phyloP scores from a whole-genome alignment of 495 filamentous ascomycete species.

The Lichina pygmaea region DNA sequence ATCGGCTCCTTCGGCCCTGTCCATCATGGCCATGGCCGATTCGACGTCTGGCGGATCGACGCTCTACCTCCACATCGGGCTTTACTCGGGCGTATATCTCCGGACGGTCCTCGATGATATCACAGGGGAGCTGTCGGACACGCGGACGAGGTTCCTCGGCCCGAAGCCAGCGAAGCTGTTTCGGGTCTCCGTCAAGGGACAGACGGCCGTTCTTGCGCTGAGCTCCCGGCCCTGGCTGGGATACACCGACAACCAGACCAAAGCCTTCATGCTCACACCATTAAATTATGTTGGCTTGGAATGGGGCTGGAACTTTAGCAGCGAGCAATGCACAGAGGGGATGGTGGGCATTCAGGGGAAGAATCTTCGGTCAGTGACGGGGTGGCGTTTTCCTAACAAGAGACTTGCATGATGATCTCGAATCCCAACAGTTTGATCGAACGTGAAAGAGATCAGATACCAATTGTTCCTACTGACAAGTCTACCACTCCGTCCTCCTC shows the following conservation, averaged over 20 bases:
- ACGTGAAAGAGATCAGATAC: slow-evolving; percentile 29
- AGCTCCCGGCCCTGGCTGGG: slow-evolving; percentile 83
- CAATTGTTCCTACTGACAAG: slow-evolving; percentile 57
- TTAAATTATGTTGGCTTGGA: slow-evolving; percentile 69
- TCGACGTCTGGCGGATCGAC: slow-evolving; percentile 56
- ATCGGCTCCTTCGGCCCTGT: slow-evolving; percentile 62
- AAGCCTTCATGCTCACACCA: slow-evolving; percentile 73
- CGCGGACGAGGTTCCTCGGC: slow-evolving; percentile 77
- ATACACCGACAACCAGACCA: slow-evolving; percentile 61
- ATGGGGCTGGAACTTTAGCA: slow-evolving; percentile 88
- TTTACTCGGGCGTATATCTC: slow-evolving; percentile 86
- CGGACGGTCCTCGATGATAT: slow-evolving; percentile 81
- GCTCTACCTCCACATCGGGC: slow-evolving; percentile 78
- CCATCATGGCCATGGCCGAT: slow-evolving; percentile 89
- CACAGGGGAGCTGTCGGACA: slow-evolving; percentile 83
- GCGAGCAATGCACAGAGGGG: slow-evolving; percentile 73
- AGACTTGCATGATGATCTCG: no score
- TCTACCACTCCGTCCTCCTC: not conserved
- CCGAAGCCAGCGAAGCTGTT: slow-evolving; percentile 71
- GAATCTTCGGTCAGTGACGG: slow-evolving; percentile 51
- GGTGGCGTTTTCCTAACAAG: not conserved
- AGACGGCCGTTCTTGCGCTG: slow-evolving; percentile 69
- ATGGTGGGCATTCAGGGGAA: slow-evolving; percentile 89
- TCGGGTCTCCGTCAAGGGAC: slow-evolving; percentile 55
- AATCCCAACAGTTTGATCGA: slow-evolving; percentile 10